Base-by-base conservation (phyloP, 1,139 yeast species). In the Blastobotrys niveus region DNA sequence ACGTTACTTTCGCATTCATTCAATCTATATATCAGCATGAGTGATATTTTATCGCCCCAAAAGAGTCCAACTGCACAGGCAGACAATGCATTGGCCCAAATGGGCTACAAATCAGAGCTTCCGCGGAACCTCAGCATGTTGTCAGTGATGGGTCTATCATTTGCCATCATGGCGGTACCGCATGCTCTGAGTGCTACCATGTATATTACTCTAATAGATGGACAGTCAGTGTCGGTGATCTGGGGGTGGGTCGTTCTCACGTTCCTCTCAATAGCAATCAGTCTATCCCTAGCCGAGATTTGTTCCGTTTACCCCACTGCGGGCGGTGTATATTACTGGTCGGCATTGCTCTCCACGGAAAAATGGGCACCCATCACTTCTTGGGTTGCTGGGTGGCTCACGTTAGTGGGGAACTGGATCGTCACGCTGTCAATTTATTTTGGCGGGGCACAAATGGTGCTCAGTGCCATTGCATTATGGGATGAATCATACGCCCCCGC, bases 281-380 rank as follows among this genome's bases (percentile, higher is more conserved):
- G 34, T 3, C 15, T 24, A 18, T 38, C 40, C 15, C n/a, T 38
- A 22, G 40, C 27, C 9, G 40, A 38, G 20, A 12, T 38, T 12
- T 38, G 34, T 30, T 17, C 25, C 14, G 17, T 19, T n/a, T 17
- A 19, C 25, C 40, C 40, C 5, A 38, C 40, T 10, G 17, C 40
- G 10, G 40, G 40, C 14, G 40, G 40, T 10, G n/a, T 38, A 29
- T 38, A 38, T 20, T 38, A 38, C 25, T 24, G 20, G 6, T 8
- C 26, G 3, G 40, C 40, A 18, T 12, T 29, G 6, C 27, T 38
- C 12, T 19, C 40, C 9, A 19, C 40, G 20, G 14, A 20, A 20
- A 27, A 22, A 12, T 38, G 40, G 40, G 40, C 25, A 18, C 40
- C 40, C 3, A n/a, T 38, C 34, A 27, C 25, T 19, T 19, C 40